These are phyloP conservation scores for Coemansia sp. DNA, from an alignment of 192 early-diverging fungal species.

Conservation along the genomic window DNA sequence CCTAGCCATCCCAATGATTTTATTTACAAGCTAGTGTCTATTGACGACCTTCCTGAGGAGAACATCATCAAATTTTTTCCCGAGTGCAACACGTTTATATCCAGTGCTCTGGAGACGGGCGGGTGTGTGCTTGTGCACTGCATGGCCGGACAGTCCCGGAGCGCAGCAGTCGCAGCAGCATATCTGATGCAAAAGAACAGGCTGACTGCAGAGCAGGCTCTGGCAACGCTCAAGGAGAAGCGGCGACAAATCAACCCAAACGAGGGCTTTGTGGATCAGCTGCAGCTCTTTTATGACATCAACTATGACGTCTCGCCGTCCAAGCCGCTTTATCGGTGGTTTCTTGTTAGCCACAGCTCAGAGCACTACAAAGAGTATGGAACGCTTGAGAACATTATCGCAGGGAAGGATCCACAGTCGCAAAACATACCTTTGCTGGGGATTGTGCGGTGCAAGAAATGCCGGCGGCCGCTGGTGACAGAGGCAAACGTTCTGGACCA, in stretches of 20 bases:
- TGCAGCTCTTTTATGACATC: conserved; percentile 62
- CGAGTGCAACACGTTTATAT: conserved; percentile 62
- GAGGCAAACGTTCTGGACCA: conserved; percentile 69
- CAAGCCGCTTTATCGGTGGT: conserved; percentile 64
- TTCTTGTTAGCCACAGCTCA: conserved; percentile 62
- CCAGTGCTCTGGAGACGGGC: conserved; percentile 40
- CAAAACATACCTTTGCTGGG: conserved; percentile 4
- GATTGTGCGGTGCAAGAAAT: conserved; percentile 60
- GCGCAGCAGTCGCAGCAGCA: conserved; percentile 63
- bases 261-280: conserved; percentile 62
- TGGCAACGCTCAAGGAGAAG: conserved; percentile 38
- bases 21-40: conserved; percentile 56
- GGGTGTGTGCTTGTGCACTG: conserved; percentile 71
- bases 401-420: conserved; percentile 55
- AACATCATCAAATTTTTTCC: conserved; percentile 74
- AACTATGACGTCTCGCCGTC: conserved; percentile 58
- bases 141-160: conserved; percentile 69
- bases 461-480: conserved; percentile 60
- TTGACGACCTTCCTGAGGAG: conserved; percentile 63
- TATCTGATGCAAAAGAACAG: conserved; percentile 65
- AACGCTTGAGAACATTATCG: conserved; percentile 56
- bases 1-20: conserved; percentile 51
- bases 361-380: conserved; percentile 59
- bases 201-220: conserved; percentile 53
- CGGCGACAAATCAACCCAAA: conserved; percentile 63